Evolutionary conservation across 306 rosid species (phyloP).

Genomic region (Herpetospermum pedunculosum): DNA sequence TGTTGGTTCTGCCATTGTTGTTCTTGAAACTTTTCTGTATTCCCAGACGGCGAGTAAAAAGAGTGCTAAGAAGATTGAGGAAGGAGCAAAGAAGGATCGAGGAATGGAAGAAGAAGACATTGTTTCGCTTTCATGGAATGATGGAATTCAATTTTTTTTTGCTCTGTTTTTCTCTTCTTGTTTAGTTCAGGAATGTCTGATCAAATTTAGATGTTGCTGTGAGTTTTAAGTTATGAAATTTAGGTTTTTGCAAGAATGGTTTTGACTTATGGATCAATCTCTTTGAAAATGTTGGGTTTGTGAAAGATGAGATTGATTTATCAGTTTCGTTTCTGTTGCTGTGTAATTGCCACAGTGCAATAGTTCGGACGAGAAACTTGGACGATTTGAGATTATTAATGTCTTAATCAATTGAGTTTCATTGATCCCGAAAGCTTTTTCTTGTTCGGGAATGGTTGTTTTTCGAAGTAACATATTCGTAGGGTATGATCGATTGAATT

Average conservation of each 20-base stretch:
- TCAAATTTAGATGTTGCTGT: background rate
- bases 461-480: too few relatives aligned
- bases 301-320: background rate
- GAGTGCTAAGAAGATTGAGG: slow-evolving; percentile 43
- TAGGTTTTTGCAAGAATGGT: background rate
- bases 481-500: too few relatives aligned
- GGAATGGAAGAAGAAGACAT: background rate
- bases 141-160: background rate
- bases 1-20: slow-evolving; percentile 82
- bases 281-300: background rate
- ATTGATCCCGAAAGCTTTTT: background rate
- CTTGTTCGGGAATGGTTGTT: background rate
- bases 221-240: background rate
- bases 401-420: background rate
- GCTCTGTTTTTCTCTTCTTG: background rate
- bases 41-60: slow-evolving; percentile 55
- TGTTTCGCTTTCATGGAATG: background rate
- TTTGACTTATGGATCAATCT: background rate
- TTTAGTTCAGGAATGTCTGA: background rate
- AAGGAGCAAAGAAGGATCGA: slow-evolving; percentile 41
- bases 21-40: slow-evolving; percentile 80
- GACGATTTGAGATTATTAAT: background rate
- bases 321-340: background rate
- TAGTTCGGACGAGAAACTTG: background rate
- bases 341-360: background rate